Conservation (phyloP, 2,329 filamentous ascomycete species). For the Cercospora citrullina region DNA sequence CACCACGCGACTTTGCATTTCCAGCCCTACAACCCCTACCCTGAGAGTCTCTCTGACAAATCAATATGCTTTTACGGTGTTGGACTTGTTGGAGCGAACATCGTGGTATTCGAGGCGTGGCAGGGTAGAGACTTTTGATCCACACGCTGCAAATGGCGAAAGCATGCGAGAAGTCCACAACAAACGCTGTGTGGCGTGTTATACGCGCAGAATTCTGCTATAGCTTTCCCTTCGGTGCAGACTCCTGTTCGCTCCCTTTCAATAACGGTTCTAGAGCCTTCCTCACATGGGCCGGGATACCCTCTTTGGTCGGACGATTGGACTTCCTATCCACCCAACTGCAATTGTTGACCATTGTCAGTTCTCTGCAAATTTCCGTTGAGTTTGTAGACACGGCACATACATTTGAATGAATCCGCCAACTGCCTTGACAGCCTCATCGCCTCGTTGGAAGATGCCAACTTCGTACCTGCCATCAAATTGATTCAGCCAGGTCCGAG, state of each 20-base stretch:
- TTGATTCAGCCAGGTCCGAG: not conserved
- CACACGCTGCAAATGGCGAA: not conserved
- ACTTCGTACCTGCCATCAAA: conserved; percentile 66
- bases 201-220: conserved; percentile 2
- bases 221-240: conserved; percentile 26
- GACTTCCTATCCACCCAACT: conserved; percentile 59
- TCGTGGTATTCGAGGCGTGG: not conserved
- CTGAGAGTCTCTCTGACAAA: not conserved
- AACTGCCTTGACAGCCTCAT: conserved; percentile 68
- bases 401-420: conserved; percentile 30
- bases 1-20: not conserved
- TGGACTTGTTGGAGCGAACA: not conserved
- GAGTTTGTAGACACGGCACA: not conserved
- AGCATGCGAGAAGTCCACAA: not conserved
- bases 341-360: not conserved
- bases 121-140: not conserved
- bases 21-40: not conserved
- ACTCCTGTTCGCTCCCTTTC: conserved; percentile 32
- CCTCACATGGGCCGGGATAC: conserved; percentile 63
- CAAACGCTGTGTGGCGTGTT: not conserved
- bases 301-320: conserved; percentile 64
- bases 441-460: conserved; percentile 75
- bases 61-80: not conserved
- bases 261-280: conserved; percentile 40
- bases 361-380: not conserved